These are phyloP conservation scores for Nicotiana paniculata DNA, from an alignment of 257 asterid species.

Conservation along the genomic window DNA sequence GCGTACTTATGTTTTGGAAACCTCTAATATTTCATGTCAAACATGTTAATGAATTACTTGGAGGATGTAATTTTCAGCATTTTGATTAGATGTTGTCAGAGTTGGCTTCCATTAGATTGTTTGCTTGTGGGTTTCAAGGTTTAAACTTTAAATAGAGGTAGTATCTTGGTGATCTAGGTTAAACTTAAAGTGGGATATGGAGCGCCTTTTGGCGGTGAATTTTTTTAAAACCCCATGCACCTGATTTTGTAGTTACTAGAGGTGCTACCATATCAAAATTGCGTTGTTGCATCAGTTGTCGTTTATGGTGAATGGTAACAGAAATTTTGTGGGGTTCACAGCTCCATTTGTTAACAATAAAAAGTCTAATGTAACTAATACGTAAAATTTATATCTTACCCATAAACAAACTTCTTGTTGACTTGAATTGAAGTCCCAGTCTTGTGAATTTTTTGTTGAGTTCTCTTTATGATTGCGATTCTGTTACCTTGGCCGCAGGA, in stretches of 20 bases:
- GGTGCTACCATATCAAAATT: no score
- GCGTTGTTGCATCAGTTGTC: neutral
- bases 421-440: neutral
- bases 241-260: neutral
- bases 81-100: neutral
- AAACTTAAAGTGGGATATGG: neutral
- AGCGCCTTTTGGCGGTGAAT: neutral
- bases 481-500: slow-evolving; percentile 41
- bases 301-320: neutral
- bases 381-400: neutral
- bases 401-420: neutral
- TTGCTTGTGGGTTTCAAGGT: neutral
- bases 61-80: neutral
- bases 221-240: neutral
- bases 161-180: neutral
- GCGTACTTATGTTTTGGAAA: neutral
- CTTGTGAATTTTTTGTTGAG: neutral
- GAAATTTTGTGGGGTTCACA: neutral
- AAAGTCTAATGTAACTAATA: neutral
- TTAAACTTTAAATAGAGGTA: neutral
- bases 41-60: neutral
- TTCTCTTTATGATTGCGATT: neutral
- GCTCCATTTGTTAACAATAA: neutral
- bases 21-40: neutral
- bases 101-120: neutral